Conservation (phyloP, 1,139 yeast species). For the Blastobotrys capitulatus region DNA sequence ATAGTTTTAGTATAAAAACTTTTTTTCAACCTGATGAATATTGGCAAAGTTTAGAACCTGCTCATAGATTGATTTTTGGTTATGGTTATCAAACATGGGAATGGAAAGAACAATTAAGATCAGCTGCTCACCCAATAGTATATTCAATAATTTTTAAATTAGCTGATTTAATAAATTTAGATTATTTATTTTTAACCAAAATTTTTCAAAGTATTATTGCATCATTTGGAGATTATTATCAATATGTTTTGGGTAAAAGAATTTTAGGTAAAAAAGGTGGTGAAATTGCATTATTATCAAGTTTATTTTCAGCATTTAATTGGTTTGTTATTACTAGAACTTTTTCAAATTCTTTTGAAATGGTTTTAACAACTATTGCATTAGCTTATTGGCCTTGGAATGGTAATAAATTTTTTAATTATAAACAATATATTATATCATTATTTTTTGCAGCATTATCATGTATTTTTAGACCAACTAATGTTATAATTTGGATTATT, state of each 20-base stretch:
- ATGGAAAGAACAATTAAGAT: constrained; percentile 72
- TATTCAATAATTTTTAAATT: constrained; percentile 45
- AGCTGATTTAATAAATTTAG: constrained; percentile 20
- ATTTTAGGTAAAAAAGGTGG: constrained; percentile 38
- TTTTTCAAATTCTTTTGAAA: constrained; percentile 80
- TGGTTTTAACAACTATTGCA: constrained; percentile 65
- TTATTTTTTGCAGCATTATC: constrained; percentile 27
- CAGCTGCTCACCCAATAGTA: constrained; percentile 73
- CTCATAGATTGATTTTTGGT: constrained; percentile 67
- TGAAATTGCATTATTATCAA: constrained; percentile 43
- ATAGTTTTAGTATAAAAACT: constrained; percentile 59
- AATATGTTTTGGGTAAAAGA: constrained; percentile 43
- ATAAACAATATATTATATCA: constrained; percentile 18
- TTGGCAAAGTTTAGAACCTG: constrained; percentile 92
- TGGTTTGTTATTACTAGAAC: constrained; percentile 79
- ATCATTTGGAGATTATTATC: constrained; percentile 61
- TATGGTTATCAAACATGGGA: constrained; percentile 94
- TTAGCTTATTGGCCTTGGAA: constrained; percentile 71
- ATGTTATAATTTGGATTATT: constrained; percentile 64
- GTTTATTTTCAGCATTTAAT: constrained; percentile 72
- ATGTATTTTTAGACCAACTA: constrained; percentile 72
- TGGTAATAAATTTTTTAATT: constrained; percentile 10
- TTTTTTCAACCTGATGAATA: constrained; percentile 96
- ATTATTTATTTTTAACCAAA: constrained; percentile 48
- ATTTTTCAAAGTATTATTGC: constrained; percentile 65